Base-by-base conservation (phyloP, 345 rosid genomes). In the Brassica juncea region DNA sequence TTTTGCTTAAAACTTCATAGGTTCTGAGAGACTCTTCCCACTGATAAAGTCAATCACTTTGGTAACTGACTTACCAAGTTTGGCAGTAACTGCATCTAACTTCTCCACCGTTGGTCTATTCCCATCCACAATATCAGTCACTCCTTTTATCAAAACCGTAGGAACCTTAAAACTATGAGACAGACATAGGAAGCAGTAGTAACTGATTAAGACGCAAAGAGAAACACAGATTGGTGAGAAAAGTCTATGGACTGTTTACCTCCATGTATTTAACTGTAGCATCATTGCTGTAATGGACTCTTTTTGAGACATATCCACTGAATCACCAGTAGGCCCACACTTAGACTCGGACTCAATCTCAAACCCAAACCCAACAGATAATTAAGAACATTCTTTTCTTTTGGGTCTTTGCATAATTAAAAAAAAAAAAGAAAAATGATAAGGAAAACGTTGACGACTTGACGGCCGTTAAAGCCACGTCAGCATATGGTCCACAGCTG, bases 221-320 rank as follows among this genome's bases (percentile, higher is more conserved):
- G 44, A 64, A 62, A 55, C 64, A 62, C 4, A 69, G 55, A 10
- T 55, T 62, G 76, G 19, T 19, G 35, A 74, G 80, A 75, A 37
- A 37, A 37, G 42, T 32, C 11, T 31, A 58, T 37, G 62, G 80
- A 70, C 25, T 55, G 19, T 77, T 27, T 86, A 93, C 99, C 99
- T 95, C 99, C 97, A 95, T 95, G 81, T 95, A 96, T 85, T 91
- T 93, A 69, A 93, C 77, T 11, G 89, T 79, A 67, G 96, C 99
- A 82, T 88, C 89, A 70, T 95, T 93, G 97, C 92, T 2, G 68
- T 76, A 35, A 93, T 88, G 15, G 89, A 77, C 58, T 84, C 84
- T 82, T 93, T 89, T 59, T 88, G 84, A 67, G 89, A 78, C 88
- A 91, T 88, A 79, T 91, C 99, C 72, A 93, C 80, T 67, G 98